Base-by-base conservation (phyloP, 2,329 filamentous ascomycete genomes). In the Nemania diffusa region DNA sequence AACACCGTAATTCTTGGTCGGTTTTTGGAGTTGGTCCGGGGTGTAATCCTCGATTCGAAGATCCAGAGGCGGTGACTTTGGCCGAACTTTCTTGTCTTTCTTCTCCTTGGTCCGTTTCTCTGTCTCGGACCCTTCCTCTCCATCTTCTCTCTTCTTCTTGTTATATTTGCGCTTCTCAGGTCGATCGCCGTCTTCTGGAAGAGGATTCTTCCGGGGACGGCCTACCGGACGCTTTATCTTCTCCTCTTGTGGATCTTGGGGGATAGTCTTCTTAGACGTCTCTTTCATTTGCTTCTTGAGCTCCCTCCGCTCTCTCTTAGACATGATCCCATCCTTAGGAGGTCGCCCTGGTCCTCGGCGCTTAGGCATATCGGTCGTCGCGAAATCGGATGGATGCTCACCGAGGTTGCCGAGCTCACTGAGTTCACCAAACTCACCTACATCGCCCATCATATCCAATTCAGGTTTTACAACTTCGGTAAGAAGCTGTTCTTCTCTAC, bases 291-390 rank as follows among this genome's bases (percentile, higher is more conserved):
- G 82, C 77, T 90, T 91, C 79, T 90, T 88, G 7, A 89, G 84
- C 55, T 89, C 78, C 20, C 88, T 84, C 71, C 90, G 85, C 74
- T 94, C 90, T 64, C 92, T 85, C 79, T 94, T 94, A 1, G 92
- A 94, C 88, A 94, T 92, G 76, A 93, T 86, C 29, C 92, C 92
- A 74, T 94, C 92, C 81, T 94, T 94, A 0, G 92, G 92, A 22
- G 92, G 92, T 60, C 92, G 84, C n/a, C 92, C 92, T 9, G 92
- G 92, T 15, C 92, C 92, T 72, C 92, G 89, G 69, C 91, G 90
- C 79, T 88, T 91, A 29, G 88, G 86, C 32, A 88, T 80, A 63
- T 82, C 79, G 22, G 80, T 77, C 66, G 82, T 73, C 24, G 79
- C 71, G 5, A 79, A 79, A 8, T 81, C 79, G 13, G 71, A 53